phyloP scores from a whole-genome alignment of 2,329 filamentous ascomycete genomes.

The Akanthomyces muscarius region DNA sequence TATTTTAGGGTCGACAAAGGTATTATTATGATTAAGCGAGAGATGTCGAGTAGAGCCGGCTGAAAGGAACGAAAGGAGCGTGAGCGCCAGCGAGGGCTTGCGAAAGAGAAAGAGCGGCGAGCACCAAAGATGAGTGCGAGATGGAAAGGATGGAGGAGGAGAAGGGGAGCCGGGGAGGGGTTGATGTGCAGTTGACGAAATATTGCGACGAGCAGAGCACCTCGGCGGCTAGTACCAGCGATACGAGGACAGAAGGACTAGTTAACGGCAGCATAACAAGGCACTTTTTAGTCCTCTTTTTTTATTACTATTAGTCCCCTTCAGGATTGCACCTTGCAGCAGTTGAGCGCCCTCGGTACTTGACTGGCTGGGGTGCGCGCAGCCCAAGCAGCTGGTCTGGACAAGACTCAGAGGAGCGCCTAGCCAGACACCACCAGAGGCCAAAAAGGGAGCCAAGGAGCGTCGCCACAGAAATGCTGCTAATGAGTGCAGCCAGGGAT shows the following conservation, averaged over 20 bases:
- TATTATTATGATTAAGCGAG: not conserved
- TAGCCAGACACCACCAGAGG: not conserved
- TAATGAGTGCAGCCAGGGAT: not conserved
- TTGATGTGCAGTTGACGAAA: not conserved
- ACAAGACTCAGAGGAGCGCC: not conserved
- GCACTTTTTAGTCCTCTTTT: not conserved
- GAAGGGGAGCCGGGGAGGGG: not conserved
- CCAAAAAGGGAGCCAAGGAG: not conserved
- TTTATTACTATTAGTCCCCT: not conserved
- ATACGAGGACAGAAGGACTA: not conserved
- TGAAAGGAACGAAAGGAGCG: not conserved
- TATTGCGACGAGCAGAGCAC: not conserved
- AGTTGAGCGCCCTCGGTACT: not conserved
- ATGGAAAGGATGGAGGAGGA: conserved; percentile 9
- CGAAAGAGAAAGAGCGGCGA: conserved; percentile 9
- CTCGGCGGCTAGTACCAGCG: not conserved
- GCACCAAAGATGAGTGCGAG: not conserved
- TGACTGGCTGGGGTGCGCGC: not conserved
- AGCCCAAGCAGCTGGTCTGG: not conserved
- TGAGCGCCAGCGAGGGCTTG: conserved; percentile 1
- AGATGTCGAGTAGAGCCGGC: not conserved
- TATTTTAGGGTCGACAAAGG: not conserved
- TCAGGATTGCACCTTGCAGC: not conserved
- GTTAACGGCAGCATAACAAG: not conserved
- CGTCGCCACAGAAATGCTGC: too few species aligned